These are phyloP conservation scores for Emericellopsis terricola DNA, from an alignment of 495 filamentous ascomycete species.

Conservation along the genomic window DNA sequence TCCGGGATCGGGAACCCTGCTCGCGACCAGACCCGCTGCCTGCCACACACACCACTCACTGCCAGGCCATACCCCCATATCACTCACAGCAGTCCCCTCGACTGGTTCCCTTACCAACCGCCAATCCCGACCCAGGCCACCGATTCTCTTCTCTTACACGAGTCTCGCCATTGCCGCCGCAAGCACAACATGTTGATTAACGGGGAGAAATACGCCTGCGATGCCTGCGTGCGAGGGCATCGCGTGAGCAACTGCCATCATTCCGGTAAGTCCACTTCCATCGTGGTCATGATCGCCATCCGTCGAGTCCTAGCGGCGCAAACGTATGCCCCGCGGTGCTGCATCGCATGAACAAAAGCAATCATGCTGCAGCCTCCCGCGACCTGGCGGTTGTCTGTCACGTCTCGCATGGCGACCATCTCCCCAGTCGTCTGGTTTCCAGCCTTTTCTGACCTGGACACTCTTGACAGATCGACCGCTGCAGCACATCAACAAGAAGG, in stretches of 20 bases:
- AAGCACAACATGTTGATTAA: constrained; percentile 67
- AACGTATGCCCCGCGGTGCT: neutral
- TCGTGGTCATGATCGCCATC: too few species aligned
- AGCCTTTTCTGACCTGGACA: neutral
- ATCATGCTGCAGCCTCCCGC: constrained; percentile 3
- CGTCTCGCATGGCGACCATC: too few species aligned
- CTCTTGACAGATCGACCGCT: constrained; percentile 60
- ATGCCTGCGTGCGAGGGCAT: constrained; percentile 87
- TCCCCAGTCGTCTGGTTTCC: neutral
- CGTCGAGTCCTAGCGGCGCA: neutral
- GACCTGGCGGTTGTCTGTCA: neutral
- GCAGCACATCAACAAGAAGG: constrained; percentile 95
- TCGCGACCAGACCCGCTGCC: too few species aligned
- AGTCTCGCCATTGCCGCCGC: too few species aligned
- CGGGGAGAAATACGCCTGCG: constrained; percentile 82
- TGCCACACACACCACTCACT: too few species aligned
- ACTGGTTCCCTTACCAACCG: too few species aligned
- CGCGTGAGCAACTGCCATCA: constrained; percentile 91
- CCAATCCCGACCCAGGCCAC: too few species aligned
- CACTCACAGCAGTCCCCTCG: too few species aligned
- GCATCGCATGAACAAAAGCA: constrained; percentile 1
- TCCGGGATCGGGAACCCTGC: too few species aligned
- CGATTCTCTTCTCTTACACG: too few species aligned
- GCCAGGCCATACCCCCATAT: too few species aligned
- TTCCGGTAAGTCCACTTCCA: constrained; percentile 43